phyloP scores from a whole-genome alignment of 2,329 filamentous ascomycete species.

The Trichoderma sp. region DNA sequence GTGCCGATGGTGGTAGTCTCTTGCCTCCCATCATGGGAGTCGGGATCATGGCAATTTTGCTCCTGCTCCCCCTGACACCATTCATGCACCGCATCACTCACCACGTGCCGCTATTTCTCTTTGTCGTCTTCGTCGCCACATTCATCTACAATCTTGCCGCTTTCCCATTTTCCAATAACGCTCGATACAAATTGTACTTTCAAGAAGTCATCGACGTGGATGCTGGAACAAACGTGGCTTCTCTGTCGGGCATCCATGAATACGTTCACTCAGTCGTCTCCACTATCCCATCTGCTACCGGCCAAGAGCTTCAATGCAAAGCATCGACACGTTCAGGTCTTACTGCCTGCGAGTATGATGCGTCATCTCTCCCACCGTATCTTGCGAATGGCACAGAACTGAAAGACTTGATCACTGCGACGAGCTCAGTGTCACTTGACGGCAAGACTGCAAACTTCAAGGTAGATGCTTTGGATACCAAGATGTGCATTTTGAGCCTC shows the following conservation, averaged over 20 bases:
- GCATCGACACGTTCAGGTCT: slow-evolving; percentile 44
- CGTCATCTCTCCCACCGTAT: slow-evolving; percentile 57
- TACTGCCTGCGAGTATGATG: slow-evolving; percentile 68
- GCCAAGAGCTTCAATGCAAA: slow-evolving; percentile 56
- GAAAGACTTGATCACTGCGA: slow-evolving; percentile 62
- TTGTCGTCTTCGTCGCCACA: slow-evolving; percentile 70
- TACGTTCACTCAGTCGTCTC: slow-evolving; percentile 67
- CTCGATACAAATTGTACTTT: slow-evolving; percentile 84
- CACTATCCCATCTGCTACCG: slow-evolving; percentile 68
- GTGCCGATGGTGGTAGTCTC: slow-evolving; percentile 74
- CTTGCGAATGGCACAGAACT: slow-evolving; percentile 51
- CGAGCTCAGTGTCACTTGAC: slow-evolving; percentile 32
- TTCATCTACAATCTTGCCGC: slow-evolving; percentile 81
- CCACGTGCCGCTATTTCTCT: slow-evolving; percentile 75
- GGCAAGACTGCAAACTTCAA: slow-evolving; percentile 58
- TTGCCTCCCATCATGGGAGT: slow-evolving; percentile 71
- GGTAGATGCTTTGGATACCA: slow-evolving; percentile 71
- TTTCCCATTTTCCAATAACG: slow-evolving; percentile 81
- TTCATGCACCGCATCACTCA: slow-evolving; percentile 85
- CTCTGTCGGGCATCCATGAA: slow-evolving; percentile 64
- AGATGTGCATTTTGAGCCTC: slow-evolving; percentile 73
- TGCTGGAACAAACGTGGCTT: slow-evolving; percentile 65
- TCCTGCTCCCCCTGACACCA: slow-evolving; percentile 74
- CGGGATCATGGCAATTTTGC: slow-evolving; percentile 64
- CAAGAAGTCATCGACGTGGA: slow-evolving; percentile 78